Evolutionary conservation across 495 filamentous ascomycete genomes (phyloP).

Genomic region (Annulohypoxylon nitens): DNA sequence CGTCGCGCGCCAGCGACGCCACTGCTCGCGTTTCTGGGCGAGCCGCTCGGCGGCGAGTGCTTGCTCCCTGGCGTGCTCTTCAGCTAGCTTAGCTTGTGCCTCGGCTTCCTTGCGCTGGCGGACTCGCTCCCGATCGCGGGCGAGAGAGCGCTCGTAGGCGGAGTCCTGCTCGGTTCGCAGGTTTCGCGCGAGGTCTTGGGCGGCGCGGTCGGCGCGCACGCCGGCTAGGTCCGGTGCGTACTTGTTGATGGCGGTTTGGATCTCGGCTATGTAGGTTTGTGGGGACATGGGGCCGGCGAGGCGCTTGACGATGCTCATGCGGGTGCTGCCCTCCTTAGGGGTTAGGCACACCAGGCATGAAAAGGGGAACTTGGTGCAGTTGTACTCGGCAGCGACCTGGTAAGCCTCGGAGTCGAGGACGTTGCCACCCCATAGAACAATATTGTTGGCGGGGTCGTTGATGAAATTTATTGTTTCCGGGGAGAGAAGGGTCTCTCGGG

Average conservation of each 20-base stretch:
- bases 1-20: conserved; percentile 83
- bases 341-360: conserved; percentile 86
- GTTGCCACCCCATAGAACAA: conserved; percentile 91
- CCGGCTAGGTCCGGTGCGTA: conserved; percentile 76
- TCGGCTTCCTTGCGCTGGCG: conserved; percentile 79
- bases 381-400: conserved; percentile 84
- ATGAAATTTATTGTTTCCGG: conserved; percentile 79
- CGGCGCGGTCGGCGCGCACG: conserved; percentile 75
- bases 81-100: conserved; percentile 71
- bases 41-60: conserved; percentile 72
- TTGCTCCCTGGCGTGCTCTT: conserved; percentile 66
- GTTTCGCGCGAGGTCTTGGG: conserved; percentile 80
- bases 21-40: conserved; percentile 72
- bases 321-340: conserved; percentile 78
- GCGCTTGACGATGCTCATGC: conserved; percentile 88
- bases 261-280: conserved; percentile 74
- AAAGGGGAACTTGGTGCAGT: conserved; percentile 91
- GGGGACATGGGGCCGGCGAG: conserved; percentile 76
- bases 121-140: conserved; percentile 85
- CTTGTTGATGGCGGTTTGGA: conserved; percentile 76
- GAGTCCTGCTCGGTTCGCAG: conserved; percentile 87
- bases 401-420: conserved; percentile 94
- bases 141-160: conserved; percentile 91
- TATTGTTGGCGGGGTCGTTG: conserved; percentile 76
- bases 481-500: conserved; percentile 82